Percentiles rank a stretch among this genome's conserved stretches.
These are phyloP conservation scores for Lycium barbarum DNA, from an alignment of 257 asterid species.

Conservation along the genomic window DNA sequence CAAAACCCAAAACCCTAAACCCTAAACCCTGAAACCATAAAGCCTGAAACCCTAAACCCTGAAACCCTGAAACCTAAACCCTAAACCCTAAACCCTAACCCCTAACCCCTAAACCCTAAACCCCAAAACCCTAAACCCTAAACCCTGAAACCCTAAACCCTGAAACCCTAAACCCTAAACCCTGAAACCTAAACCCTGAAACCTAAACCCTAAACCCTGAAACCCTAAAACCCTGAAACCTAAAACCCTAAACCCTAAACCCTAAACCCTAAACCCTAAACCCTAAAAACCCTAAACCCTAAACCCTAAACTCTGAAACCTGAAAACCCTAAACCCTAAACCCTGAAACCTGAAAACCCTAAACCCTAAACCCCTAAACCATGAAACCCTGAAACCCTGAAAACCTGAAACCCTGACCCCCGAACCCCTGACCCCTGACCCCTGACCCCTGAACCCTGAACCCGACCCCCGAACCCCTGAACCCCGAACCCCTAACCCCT, in stretches of 20 bases:
- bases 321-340: constrained; percentile 19
- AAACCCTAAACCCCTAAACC: constrained; percentile 18
- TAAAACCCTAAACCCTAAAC: constrained; percentile 25
- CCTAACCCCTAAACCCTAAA: background rate
- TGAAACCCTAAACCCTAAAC: background rate
- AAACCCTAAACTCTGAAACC: constrained; percentile 11
- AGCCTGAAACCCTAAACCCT: background rate
- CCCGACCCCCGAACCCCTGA: background rate
- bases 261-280: constrained; percentile 29
- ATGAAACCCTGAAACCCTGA: background rate
- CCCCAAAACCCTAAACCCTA: background rate
- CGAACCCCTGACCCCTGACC: background rate
- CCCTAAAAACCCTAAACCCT: constrained; percentile 29
- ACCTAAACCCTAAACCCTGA: constrained; percentile 30
- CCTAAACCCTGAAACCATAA: background rate
- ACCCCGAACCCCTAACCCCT: background rate
- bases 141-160: constrained; percentile 14
- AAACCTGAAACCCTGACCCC: background rate
- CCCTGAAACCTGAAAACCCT: background rate
- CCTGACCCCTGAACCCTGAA: background rate
- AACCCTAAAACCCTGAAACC: constrained; percentile 28
- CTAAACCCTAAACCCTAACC: background rate
- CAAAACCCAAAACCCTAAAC: background rate
- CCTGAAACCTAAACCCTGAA: background rate
- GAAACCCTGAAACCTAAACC: background rate